Base-by-base conservation (phyloP, 164 flowering plant species). In the Aristolochia contorta region DNA sequence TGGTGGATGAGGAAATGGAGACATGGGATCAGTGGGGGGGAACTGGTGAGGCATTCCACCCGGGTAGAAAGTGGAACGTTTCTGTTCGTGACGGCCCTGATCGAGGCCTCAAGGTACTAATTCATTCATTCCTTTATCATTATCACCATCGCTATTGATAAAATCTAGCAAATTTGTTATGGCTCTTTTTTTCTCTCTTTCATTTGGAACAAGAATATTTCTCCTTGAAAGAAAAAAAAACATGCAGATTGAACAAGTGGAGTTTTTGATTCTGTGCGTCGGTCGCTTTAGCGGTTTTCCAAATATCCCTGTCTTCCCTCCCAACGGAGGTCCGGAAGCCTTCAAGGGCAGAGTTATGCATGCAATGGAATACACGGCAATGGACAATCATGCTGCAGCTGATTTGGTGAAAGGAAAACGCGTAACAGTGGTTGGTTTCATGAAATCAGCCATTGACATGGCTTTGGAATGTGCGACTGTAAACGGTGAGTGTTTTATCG, bases 301-400 rank as follows among this genome's bases (percentile, higher is more conserved):
- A 55, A 77, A 82, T 51, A 58, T 80, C 16, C 91, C 86, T 0
- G 64, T 73, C 1, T 80, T 82, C 58, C 78, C 81, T 13, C 12
- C 60, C 6, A 63, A 69, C 27, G 64, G 59, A 63, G 82, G 86
- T 16, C 81, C 86, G 15, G 78, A 83, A 16, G 73, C 62, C 21
- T 82, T 82, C 59, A 12, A 59, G 6, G 89, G 88, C 2, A 45
- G 72, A 63, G 88, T 76, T 50, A 24, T 85, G 54, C 84, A 85
- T 65, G 69, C 86, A 10, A 81, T 74, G 91, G 82, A 85, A 45
- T 85, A 79, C 67, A 68, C 86, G 6, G 78, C 78, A 50, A 72
- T 82, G 82, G 78, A 72, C 15, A 54, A 77, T 53, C 67, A 63
- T 6, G 12, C 1, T 12, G 84, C 83, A 6, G 75, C 72, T 8